Percentiles rank a stretch among this genome's conserved stretches.
These are phyloP conservation scores for Starmerella khaoyaiensis DNA, from an alignment of 805 yeast species.

Conservation along the genomic window DNA sequence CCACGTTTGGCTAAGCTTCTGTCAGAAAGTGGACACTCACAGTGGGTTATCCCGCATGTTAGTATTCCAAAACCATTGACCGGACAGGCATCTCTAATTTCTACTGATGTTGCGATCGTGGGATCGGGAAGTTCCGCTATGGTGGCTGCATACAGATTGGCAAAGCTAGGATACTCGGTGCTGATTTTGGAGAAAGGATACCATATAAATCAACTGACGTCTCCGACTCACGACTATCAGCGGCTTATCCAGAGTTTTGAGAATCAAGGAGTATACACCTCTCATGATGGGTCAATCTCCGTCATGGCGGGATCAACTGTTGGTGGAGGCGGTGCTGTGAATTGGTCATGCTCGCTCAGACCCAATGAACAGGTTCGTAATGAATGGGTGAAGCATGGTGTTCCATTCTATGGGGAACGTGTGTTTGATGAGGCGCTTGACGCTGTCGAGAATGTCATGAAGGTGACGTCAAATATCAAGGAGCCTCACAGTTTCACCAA, in stretches of 20 bases:
- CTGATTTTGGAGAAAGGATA: slow-evolving; percentile 42
- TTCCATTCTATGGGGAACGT: slow-evolving; percentile 35
- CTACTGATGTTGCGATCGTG: slow-evolving; percentile 34
- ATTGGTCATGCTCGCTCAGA: slow-evolving; percentile 43
- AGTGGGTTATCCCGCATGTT: slow-evolving; percentile 7
- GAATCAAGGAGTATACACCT: slow-evolving; percentile 29
- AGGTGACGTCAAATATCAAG: slow-evolving; percentile 30
- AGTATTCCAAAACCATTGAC: slow-evolving; percentile 7
- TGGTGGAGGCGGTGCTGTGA: slow-evolving; percentile 47
- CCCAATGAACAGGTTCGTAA: slow-evolving; percentile 40
- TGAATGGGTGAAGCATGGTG: slow-evolving; percentile 39
- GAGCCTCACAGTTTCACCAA: slow-evolving; percentile 36
- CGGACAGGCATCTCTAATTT: slow-evolving; percentile 2
- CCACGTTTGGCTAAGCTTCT: slow-evolving; percentile 7
- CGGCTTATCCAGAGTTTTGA: slow-evolving; percentile 33
- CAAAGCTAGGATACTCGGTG: slow-evolving; percentile 33
- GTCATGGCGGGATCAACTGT: slow-evolving; percentile 41
- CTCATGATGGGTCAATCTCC: slow-evolving; percentile 29
- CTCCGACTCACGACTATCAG: slow-evolving; percentile 30
- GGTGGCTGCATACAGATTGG: slow-evolving; percentile 37
- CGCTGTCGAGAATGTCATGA: slow-evolving; percentile 39
- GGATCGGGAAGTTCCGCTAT: slow-evolving; percentile 47
- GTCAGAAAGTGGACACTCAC: not conserved
- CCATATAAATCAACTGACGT: slow-evolving; percentile 31
- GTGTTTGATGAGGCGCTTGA: slow-evolving; percentile 35